Evolutionary conservation across 2,329 filamentous ascomycete species (phyloP), one percentile per base, ranked within the genome.

Genomic region (Scedosporium dehoogii): DNA sequence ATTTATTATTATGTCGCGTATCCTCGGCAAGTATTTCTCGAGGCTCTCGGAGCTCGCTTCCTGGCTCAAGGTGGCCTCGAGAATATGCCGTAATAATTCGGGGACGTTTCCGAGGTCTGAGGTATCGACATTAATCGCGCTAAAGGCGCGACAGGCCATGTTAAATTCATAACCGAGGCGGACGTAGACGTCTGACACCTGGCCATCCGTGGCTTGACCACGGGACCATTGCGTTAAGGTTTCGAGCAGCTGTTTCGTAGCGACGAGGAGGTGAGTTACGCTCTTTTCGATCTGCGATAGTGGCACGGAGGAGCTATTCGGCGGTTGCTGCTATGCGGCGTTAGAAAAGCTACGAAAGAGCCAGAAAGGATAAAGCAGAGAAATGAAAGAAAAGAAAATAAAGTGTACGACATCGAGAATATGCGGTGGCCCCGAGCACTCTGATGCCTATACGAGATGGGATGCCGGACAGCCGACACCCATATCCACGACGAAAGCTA

Each of bases 211-310:
- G 62, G 94, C 92, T 69, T 90, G 87, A 65, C 90, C 89, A 63
- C 93, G 90, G 64, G 94, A 99, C 94, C 94, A 99, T 81, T 96
- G 90, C 57, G 94, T 99, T 65, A 99, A 81, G 5, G 93, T 99
- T 78, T 99, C 94, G 65, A 99, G 87, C 2, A 99, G 86, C 76
- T 97, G 92, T 74, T 99, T 99, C 41, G 94, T 99, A 42, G 94
- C 94, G 67, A 99, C 93, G 42, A 99, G 86, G 55, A 99, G 88
- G 73, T 99, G 94, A 10, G 93, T 97, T 66, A 99, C 94, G 73
- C 92, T 97, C 80, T 97, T 97, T 79, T 99, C 94, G 75, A 99
- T 99, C 75, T 96, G 93, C 60, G 93, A 97, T 68, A 99, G 83
- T 68, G 83, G 83, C 70, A 84, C 91, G 81, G 80, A 90, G 79